phyloP scores from a whole-genome alignment of 371 early-diverging fungal genomes.

The Mortierella sp. region DNA sequence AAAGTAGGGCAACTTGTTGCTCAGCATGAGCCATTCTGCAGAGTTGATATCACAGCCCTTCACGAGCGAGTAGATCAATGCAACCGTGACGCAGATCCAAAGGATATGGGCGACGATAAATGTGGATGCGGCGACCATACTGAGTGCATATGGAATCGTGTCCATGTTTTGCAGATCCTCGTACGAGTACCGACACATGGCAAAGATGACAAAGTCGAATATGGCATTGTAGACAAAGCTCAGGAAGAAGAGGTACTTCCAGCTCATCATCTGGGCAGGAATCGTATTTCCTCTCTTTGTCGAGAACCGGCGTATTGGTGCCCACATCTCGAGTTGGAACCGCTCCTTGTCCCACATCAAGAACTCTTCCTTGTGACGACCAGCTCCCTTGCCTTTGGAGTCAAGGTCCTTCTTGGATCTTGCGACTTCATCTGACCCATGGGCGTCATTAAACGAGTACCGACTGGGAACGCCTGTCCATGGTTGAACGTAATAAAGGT shows the following conservation, averaged over 20 bases:
- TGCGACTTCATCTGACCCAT: neutral
- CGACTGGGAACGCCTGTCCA: slow-evolving; percentile 36
- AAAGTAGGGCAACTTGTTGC: slow-evolving; percentile 30
- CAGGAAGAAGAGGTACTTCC: slow-evolving; percentile 16
- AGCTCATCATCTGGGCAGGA: neutral
- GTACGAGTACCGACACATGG: slow-evolving; percentile 15
- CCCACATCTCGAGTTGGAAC: slow-evolving; percentile 38
- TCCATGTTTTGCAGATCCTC: slow-evolving; percentile 4
- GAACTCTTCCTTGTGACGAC: neutral
- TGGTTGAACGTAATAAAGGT: slow-evolving; percentile 47
- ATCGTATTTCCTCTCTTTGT: neutral
- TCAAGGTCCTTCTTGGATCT: slow-evolving; percentile 24
- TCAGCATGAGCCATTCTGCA: slow-evolving; percentile 39
- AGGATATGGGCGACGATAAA: slow-evolving; percentile 24
- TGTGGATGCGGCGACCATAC: slow-evolving; percentile 3
- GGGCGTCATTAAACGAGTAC: slow-evolving; percentile 2
- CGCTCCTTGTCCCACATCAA: slow-evolving; percentile 40
- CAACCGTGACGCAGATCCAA: slow-evolving; percentile 9
- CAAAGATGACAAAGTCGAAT: slow-evolving; percentile 16
- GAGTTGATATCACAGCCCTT: slow-evolving; percentile 12
- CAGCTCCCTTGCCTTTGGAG: neutral
- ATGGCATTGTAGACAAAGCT: slow-evolving; percentile 7
- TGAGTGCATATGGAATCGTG: slow-evolving; percentile 10
- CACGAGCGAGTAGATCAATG: slow-evolving; percentile 14
- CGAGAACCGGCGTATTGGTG: slow-evolving; percentile 28